Conservation (phyloP, 1,139 yeast species). For the Meyerozyma smithsonii region DNA sequence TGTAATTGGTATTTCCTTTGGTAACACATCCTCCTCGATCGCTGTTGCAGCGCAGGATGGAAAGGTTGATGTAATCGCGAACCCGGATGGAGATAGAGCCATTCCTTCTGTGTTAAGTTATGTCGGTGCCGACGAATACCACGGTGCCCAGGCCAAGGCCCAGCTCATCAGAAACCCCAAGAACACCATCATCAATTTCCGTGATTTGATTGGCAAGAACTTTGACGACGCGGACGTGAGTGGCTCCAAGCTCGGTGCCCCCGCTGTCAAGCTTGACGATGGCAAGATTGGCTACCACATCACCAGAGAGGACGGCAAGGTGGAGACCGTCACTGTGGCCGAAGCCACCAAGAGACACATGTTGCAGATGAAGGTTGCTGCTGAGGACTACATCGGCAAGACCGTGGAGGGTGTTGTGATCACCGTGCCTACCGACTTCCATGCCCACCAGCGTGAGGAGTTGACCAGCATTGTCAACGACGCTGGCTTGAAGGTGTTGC, state of each 20-base stretch:
- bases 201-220: slow-evolving; percentile 83
- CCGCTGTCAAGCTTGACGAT: slow-evolving; percentile 59
- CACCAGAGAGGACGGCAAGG: slow-evolving; percentile 41
- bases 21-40: slow-evolving; percentile 93
- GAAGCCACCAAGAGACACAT: slow-evolving; percentile 85
- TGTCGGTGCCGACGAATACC: slow-evolving; percentile 92
- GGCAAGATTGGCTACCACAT: slow-evolving; percentile 72
- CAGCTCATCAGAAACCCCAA: slow-evolving; percentile 88
- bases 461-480: slow-evolving; percentile 57
- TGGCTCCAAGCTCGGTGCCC: slow-evolving; percentile 59
- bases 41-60: slow-evolving; percentile 88
- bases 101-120: slow-evolving; percentile 91
- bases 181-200: slow-evolving; percentile 85
- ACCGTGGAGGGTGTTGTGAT: slow-evolving; percentile 78
- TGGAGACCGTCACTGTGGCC: slow-evolving; percentile 55
- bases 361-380: slow-evolving; percentile 77
- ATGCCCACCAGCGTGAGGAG: slow-evolving; percentile 65
- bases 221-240: slow-evolving; percentile 67
- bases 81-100: slow-evolving; percentile 98
- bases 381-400: slow-evolving; percentile 87
- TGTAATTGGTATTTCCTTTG: slow-evolving; percentile 93
- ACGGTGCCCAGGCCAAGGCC: slow-evolving; percentile 93
- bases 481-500: slow-evolving; percentile 78
- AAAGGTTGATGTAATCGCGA: slow-evolving; percentile 94
- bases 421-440: slow-evolving; percentile 88